Conservation (phyloP, 192 early-diverging fungal species). For the Coemansia sp. region DNA sequence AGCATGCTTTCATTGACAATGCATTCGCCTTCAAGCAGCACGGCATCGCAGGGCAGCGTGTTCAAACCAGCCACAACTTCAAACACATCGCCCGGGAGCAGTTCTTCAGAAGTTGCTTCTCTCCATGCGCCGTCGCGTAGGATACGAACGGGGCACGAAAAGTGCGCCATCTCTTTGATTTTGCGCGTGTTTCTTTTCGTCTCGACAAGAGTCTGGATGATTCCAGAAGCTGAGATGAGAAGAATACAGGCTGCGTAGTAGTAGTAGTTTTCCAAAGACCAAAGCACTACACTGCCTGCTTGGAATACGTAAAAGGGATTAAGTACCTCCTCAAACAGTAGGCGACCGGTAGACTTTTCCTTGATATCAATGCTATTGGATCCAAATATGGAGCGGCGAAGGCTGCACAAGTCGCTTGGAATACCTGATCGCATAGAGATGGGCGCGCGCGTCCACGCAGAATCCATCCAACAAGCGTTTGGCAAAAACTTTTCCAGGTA, state of each 20-base stretch:
- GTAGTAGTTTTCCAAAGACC: slow-evolving; percentile 91
- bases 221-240: slow-evolving; percentile 78
- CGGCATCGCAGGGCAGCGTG: slow-evolving; percentile 87
- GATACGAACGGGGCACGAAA: slow-evolving; percentile 76
- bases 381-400: slow-evolving; percentile 70
- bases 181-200: slow-evolving; percentile 67
- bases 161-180: slow-evolving; percentile 86
- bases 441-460: slow-evolving; percentile 44
- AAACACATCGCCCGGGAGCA: slow-evolving; percentile 95
- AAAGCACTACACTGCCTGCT: slow-evolving; percentile 71
- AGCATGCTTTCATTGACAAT: slow-evolving; percentile 99
- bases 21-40: slow-evolving; percentile 90
- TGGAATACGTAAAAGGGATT: slow-evolving; percentile 87
- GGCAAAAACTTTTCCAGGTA: slow-evolving; percentile 47
- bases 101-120: slow-evolving; percentile 64
- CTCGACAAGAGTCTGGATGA: slow-evolving; percentile 75
- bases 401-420: slow-evolving; percentile 50
- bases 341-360: slow-evolving; percentile 60
- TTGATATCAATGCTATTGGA: slow-evolving; percentile 71
- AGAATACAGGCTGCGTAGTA: slow-evolving; percentile 95
- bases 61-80: slow-evolving; percentile 68
- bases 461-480: slow-evolving; percentile 54
- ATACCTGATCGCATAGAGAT: slow-evolving; percentile 55
- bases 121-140: slow-evolving; percentile 63
- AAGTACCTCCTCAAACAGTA: slow-evolving; percentile 72